Base-by-base conservation (phyloP, 2,329 filamentous ascomycete genomes). In the Scorias spongiosa region DNA sequence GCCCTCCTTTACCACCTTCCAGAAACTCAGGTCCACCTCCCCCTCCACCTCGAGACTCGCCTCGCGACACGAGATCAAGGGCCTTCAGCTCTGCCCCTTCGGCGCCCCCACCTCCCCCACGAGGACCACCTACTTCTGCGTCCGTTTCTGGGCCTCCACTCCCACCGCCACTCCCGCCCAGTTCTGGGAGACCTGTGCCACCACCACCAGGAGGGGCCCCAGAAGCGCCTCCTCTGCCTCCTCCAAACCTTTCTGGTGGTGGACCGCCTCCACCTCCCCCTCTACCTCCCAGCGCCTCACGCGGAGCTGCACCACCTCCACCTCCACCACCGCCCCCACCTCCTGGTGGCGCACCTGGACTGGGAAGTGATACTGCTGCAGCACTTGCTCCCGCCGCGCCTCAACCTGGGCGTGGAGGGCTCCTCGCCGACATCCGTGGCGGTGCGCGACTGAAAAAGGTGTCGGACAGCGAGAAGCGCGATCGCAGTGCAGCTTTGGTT, bases 1-100 rank as follows among this genome's bases (percentile, higher is more conserved):
- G 70, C n/a, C 80, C 84, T 34, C 84, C 84, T n/a, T 79, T 82
- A 41, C 80, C 84, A 18, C 83, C 84, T 32, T 78, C 72, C 84
- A 51, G 77, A 76, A 28, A 43, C 42, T 34, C 30, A 17, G 48
- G 42, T 37, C 69, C 79, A 32, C 66, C 66, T 18, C 66, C 67
- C 5, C 68, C 68, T 18, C 66, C 69, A 41, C 60, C 64, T 18
- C 60, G 67, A 54, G 65, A 65, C 39, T 45, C 45, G 4, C 20
- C 20, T 26, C 20, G 20, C 20, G 39, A 44, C 14, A 47, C 60
- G 12, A 52, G 63, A 34, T 63, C 64, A 28, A 57, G 57, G 42
- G 47, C 54, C 14, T 54, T 58, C 20, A 56, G 57, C 10, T 55
- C 58, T 10, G 65, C 66, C 49, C 47, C 57, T 20, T 43, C 54